These are phyloP conservation scores for Emergomyces orientalis DNA, from an alignment of 2,329 filamentous ascomycete genomes.

Conservation along the genomic window DNA sequence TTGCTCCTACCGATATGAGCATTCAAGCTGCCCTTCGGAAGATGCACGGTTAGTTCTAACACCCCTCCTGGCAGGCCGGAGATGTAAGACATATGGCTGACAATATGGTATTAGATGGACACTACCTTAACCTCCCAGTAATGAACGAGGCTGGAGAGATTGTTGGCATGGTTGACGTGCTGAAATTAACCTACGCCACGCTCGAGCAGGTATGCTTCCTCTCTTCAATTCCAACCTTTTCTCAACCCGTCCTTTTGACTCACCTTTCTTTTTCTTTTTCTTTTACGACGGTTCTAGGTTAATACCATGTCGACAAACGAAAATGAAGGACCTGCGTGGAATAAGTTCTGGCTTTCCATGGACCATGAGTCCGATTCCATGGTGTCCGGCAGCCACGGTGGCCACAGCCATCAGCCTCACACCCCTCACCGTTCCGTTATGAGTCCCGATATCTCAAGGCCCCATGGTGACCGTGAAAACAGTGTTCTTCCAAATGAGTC, in stretches of 20 bases:
- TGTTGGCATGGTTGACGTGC: slow-evolving; percentile 97
- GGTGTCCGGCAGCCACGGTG: slow-evolving; percentile 68
- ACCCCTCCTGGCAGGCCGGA: slow-evolving; percentile 3
- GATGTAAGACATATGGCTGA: slow-evolving; percentile 10
- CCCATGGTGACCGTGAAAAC: slow-evolving; percentile 58
- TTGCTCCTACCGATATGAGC: slow-evolving; percentile 97
- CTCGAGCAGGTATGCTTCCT: slow-evolving; percentile 66
- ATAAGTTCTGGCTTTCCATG: slow-evolving; percentile 98
- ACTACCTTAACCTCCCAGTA: slow-evolving; percentile 94
- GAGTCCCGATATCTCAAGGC: slow-evolving; percentile 64
- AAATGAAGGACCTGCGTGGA: slow-evolving; percentile 94
- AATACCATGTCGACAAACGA: slow-evolving; percentile 87
- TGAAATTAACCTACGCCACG: slow-evolving; percentile 96
- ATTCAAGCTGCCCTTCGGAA: slow-evolving; percentile 96
- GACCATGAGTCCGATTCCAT: slow-evolving; percentile 92
- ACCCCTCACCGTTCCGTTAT: slow-evolving; percentile 65
- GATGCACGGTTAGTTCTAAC: slow-evolving; percentile 74
- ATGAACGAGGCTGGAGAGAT: slow-evolving; percentile 98
- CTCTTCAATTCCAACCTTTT: neutral
- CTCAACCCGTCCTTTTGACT: neutral
- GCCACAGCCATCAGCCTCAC: slow-evolving; percentile 59
- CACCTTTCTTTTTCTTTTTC: neutral
- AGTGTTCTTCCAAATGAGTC: slow-evolving; percentile 90
- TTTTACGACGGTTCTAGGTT: slow-evolving; percentile 39
- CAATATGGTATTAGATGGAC: slow-evolving; percentile 58